Evolutionary conservation across 305 asterid genomes (phyloP).

Genomic region (Solanum aculeatissimum): DNA sequence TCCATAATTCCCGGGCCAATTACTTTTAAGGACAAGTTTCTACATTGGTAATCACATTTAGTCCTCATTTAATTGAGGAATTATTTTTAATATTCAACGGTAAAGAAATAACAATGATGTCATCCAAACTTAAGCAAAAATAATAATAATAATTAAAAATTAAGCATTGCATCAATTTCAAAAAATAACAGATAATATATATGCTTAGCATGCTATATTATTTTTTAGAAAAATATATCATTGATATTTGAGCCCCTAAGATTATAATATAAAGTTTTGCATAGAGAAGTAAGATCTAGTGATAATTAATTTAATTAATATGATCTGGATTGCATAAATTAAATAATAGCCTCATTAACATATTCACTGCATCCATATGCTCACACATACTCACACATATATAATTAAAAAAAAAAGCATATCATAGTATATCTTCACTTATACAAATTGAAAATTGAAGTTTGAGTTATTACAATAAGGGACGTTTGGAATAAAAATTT

Average conservation of each 20-base stretch:
- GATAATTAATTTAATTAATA: background rate
- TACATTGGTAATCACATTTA: background rate
- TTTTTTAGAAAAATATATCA: background rate
- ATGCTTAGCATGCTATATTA: background rate
- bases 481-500: too few species aligned
- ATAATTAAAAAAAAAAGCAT: too few species aligned
- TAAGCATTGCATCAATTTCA: background rate
- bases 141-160: background rate
- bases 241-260: background rate
- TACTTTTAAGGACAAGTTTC: background rate
- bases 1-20: background rate
- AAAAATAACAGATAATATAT: background rate
- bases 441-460: background rate
- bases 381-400: background rate
- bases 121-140: background rate
- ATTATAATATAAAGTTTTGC: background rate
- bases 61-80: background rate
- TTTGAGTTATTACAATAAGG: background rate
- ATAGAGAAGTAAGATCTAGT: background rate
- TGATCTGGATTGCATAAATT: background rate
- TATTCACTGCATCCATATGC: background rate
- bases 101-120: background rate
- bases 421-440: background rate
- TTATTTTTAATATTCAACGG: background rate
- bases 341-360: background rate